phyloP scores from a whole-genome alignment of 805 yeast genomes.

The Groenewaldozyma tartarivorans region DNA sequence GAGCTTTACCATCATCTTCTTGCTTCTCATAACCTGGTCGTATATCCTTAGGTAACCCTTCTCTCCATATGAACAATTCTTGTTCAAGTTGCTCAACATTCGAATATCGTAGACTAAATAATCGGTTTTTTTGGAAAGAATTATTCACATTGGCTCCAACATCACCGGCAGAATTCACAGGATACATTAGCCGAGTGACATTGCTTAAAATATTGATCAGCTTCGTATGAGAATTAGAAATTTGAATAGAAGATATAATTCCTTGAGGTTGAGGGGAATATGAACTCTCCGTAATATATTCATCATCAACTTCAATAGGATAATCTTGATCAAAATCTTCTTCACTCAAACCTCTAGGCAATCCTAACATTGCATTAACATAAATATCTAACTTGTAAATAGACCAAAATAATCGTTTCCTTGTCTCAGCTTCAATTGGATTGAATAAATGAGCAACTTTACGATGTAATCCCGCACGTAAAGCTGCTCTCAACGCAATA shows the following conservation, averaged over 20 bases:
- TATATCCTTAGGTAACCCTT: constrained; percentile 57
- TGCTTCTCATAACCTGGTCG: constrained; percentile 55
- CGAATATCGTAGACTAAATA: constrained; percentile 14
- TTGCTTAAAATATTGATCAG: constrained; percentile 61
- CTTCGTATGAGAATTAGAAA: constrained; percentile 79
- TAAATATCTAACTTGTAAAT: constrained; percentile 86
- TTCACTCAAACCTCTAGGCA: constrained; percentile 67
- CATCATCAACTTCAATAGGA: constrained; percentile 81
- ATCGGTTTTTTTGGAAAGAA: constrained; percentile 3
- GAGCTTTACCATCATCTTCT: neutral
- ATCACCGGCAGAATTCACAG: constrained; percentile 39
- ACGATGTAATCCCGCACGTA: constrained; percentile 76
- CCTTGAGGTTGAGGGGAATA: constrained; percentile 41
- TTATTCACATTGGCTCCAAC: neutral
- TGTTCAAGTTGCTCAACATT: constrained; percentile 55
- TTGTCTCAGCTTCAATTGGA: constrained; percentile 72
- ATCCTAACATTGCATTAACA: constrained; percentile 76
- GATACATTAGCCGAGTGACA: constrained; percentile 65
- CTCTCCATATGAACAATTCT: constrained; percentile 64
- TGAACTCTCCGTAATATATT: constrained; percentile 62
- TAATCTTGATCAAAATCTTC: constrained; percentile 82
- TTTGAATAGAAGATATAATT: constrained; percentile 59
- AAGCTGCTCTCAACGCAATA: constrained; percentile 71
- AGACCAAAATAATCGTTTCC: constrained; percentile 83
- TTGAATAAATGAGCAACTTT: constrained; percentile 54